Conservation (phyloP, 345 rosid genomes). For the Gossypium ekmanianum region DNA sequence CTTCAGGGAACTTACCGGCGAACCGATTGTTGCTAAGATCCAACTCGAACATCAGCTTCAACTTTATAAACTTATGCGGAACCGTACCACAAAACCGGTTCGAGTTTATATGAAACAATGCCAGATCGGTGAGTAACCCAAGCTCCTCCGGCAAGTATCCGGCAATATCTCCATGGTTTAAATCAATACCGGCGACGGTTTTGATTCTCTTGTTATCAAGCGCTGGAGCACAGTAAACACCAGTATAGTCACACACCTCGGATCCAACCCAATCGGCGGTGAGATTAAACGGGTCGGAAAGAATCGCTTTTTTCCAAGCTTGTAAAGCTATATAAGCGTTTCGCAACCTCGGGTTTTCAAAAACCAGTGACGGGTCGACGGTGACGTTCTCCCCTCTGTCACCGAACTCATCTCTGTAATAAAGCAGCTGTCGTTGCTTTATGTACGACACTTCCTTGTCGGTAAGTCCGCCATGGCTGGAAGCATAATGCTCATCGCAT, state of each 20-base stretch:
- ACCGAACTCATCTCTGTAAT: slow-evolving; percentile 76
- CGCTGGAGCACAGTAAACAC: slow-evolving; percentile 60
- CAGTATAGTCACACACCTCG: slow-evolving; percentile 57
- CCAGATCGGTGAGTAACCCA: slow-evolving; percentile 71
- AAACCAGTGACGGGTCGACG: slow-evolving; percentile 62
- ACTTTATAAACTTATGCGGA: slow-evolving; percentile 47
- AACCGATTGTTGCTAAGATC: slow-evolving; percentile 87
- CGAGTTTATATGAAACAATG: slow-evolving; percentile 77
- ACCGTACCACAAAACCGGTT: slow-evolving; percentile 79
- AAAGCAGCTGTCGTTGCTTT: slow-evolving; percentile 80
- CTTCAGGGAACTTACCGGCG: slow-evolving; percentile 70
- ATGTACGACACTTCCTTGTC: slow-evolving; percentile 58
- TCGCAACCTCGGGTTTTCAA: slow-evolving; percentile 53
- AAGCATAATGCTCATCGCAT: slow-evolving; percentile 25
- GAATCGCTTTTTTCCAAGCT: slow-evolving; percentile 82
- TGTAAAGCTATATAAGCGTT: slow-evolving; percentile 81
- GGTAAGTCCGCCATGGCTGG: slow-evolving; percentile 53
- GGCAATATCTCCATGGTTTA: slow-evolving; percentile 81
- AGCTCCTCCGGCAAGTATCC: slow-evolving; percentile 80
- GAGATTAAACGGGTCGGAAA: slow-evolving; percentile 68
- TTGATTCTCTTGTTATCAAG: slow-evolving; percentile 49
- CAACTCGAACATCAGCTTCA: slow-evolving; percentile 65
- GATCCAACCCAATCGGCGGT: slow-evolving; percentile 69
- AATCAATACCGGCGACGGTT: slow-evolving; percentile 87
- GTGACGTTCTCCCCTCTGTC: slow-evolving; percentile 78